Percentiles rank a stretch among this genome's conserved stretches.
These are phyloP conservation scores for Tuber umbilicatum DNA, from an alignment of 495 filamentous ascomycete genomes.

Conservation along the genomic window DNA sequence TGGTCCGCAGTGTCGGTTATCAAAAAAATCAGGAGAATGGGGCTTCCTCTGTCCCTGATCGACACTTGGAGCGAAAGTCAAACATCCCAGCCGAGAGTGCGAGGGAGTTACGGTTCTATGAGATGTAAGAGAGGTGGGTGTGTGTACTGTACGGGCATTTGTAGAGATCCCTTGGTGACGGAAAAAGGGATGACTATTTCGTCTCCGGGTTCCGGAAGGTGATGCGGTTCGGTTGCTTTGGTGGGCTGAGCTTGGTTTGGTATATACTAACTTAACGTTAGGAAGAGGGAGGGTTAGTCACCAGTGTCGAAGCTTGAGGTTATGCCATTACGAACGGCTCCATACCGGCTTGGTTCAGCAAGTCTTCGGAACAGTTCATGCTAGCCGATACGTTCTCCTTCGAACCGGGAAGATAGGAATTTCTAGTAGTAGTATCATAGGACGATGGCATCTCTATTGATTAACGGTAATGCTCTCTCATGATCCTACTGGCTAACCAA, in stretches of 20 bases:
- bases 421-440: neutral
- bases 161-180: neutral
- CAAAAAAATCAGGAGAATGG: slow-evolving; percentile 14
- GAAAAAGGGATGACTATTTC: slow-evolving; percentile 12
- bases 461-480: neutral
- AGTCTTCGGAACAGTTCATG: neutral
- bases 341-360: neutral
- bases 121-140: neutral
- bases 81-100: slow-evolving; percentile 6
- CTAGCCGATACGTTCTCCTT: neutral
- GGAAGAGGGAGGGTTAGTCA: slow-evolving; percentile 18
- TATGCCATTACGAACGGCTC: slow-evolving; percentile 29
- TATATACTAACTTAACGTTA: neutral
- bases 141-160: slow-evolving; percentile 9
- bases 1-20: neutral
- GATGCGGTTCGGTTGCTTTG: neutral
- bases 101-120: neutral
- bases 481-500: neutral
- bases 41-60: slow-evolving; percentile 10
- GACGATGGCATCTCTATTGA: neutral
- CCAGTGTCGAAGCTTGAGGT: slow-evolving; percentile 20
- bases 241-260: slow-evolving; percentile 12
- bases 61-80: slow-evolving; percentile 8
- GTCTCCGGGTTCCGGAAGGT: slow-evolving; percentile 12
- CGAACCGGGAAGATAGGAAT: neutral